Evolutionary conservation across 2,329 filamentous ascomycete species (phyloP).

Genomic region (Aspergillus fijiensis): DNA sequence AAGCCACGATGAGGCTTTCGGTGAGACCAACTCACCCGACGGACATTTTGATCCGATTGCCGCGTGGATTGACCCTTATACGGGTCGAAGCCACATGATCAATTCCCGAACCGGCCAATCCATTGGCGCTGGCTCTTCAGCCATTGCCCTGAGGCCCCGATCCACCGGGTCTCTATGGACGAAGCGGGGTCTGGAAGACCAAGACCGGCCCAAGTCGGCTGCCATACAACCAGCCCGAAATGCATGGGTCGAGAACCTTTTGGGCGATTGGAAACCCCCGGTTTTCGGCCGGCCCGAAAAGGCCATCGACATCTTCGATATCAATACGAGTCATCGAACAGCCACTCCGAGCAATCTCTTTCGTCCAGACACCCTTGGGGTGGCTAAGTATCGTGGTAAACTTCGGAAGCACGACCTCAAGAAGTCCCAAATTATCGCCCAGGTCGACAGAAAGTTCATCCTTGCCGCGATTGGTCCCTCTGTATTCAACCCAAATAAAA

Average conservation of each 20-base stretch:
- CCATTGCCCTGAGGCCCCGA: constrained; percentile 14
- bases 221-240: constrained; percentile 13
- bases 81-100: constrained; percentile 37
- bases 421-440: constrained; percentile 67
- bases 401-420: constrained; percentile 64
- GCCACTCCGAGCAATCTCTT: constrained; percentile 25
- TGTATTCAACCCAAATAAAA: constrained; percentile 5
- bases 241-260: constrained; percentile 62
- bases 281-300: constrained; percentile 60
- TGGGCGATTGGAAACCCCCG: constrained; percentile 72
- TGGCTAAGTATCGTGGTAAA: constrained; percentile 34
- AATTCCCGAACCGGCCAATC: constrained; percentile 40
- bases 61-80: constrained; percentile 63
- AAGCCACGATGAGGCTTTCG: not conserved
- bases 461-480: constrained; percentile 58
- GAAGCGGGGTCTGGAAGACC: constrained; percentile 3
- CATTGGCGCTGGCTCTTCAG: constrained; percentile 13
- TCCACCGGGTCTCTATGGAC: constrained; percentile 19
- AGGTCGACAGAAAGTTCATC: constrained; percentile 90
- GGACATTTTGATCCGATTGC: constrained; percentile 22
- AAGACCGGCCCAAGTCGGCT: constrained; percentile 21
- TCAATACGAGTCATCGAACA: constrained; percentile 21
- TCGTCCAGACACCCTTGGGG: constrained; percentile 21
- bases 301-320: constrained; percentile 40
- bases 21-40: not conserved